Conservation (phyloP, 257 asterid genomes). For the Gentiana macrophylla region DNA sequence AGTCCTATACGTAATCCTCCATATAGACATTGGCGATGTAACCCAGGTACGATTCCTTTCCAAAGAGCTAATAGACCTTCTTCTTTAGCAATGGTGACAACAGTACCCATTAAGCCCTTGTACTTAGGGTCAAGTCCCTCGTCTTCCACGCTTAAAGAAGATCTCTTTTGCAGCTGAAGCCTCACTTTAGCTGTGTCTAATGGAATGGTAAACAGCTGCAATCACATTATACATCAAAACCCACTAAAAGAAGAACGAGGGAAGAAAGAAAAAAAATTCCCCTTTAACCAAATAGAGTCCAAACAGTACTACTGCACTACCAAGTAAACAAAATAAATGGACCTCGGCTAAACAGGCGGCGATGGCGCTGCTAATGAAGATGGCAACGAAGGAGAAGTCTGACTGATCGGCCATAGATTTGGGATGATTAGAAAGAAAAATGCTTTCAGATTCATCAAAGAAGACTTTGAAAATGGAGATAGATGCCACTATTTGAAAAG, state of each 20-base stretch:
- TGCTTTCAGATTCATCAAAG: neutral
- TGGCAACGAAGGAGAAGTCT: slow-evolving; percentile 67
- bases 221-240: slow-evolving; percentile 19
- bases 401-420: slow-evolving; percentile 51
- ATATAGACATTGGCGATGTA: slow-evolving; percentile 80
- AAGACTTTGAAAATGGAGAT: neutral
- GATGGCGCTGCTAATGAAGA: slow-evolving; percentile 67
- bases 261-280: neutral
- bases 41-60: slow-evolving; percentile 85
- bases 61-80: slow-evolving; percentile 79
- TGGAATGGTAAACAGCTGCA: slow-evolving; percentile 85
- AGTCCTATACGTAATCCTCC: slow-evolving; percentile 87
- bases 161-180: slow-evolving; percentile 83
- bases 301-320: too few relatives aligned
- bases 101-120: slow-evolving; percentile 61
- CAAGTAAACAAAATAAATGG: neutral
- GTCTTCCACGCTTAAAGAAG: slow-evolving; percentile 37
- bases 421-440: slow-evolving; percentile 13
- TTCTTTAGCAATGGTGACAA: slow-evolving; percentile 71
- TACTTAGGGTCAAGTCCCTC: slow-evolving; percentile 42
- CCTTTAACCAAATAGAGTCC: neutral
- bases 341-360: slow-evolving; percentile 97
- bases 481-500: neutral
- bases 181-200: slow-evolving; percentile 84
- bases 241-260: neutral